phyloP scores from a whole-genome alignment of 2,329 filamentous ascomycete species.

The Esteya vermicola region DNA sequence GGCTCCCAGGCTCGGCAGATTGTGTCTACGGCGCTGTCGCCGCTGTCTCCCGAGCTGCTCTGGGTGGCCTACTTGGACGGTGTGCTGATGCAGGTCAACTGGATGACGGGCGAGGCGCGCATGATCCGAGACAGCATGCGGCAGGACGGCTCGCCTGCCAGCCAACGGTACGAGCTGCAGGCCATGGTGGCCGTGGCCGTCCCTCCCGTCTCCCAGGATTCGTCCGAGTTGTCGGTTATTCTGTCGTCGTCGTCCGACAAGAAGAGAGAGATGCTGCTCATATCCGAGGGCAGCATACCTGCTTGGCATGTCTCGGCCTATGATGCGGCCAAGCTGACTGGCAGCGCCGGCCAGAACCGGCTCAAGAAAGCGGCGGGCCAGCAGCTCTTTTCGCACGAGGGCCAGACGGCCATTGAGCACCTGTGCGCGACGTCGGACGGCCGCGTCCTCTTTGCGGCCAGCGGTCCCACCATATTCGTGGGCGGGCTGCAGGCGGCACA shows the following conservation, averaged over 20 bases:
- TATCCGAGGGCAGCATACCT: conserved; percentile 26
- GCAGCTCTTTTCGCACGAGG: conserved; percentile 5
- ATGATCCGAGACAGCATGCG: too few species aligned
- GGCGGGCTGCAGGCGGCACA: conserved; percentile 30
- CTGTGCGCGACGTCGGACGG: conserved; percentile 37
- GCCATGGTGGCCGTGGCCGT: conserved; percentile 29
- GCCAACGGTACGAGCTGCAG: too few species aligned
- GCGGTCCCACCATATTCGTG: conserved; percentile 41
- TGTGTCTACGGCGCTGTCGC: conserved; percentile 25
- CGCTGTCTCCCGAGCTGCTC: conserved; percentile 28
- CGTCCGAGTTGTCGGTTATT: too few species aligned
- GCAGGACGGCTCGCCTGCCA: too few species aligned
- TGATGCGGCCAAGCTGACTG: conserved; percentile 10
- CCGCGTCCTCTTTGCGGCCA: conserved; percentile 41
- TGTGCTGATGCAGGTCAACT: conserved; percentile 41
- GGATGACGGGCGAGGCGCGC: conserved; percentile 33
- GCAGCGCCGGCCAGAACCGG: too few species aligned
- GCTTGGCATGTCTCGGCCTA: conserved; percentile 34
- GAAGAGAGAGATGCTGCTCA: conserved; percentile 29
- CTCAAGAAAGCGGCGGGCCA: conserved; percentile 1
- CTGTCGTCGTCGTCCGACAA: too few species aligned
- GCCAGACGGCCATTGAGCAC: conserved; percentile 23
- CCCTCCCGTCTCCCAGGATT: too few species aligned
- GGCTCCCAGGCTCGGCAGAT: conserved; percentile 13
- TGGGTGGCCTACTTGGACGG: conserved; percentile 49